Evolutionary conservation across 2,329 filamentous ascomycete genomes (phyloP).

Genomic region (Fusarium sp.): DNA sequence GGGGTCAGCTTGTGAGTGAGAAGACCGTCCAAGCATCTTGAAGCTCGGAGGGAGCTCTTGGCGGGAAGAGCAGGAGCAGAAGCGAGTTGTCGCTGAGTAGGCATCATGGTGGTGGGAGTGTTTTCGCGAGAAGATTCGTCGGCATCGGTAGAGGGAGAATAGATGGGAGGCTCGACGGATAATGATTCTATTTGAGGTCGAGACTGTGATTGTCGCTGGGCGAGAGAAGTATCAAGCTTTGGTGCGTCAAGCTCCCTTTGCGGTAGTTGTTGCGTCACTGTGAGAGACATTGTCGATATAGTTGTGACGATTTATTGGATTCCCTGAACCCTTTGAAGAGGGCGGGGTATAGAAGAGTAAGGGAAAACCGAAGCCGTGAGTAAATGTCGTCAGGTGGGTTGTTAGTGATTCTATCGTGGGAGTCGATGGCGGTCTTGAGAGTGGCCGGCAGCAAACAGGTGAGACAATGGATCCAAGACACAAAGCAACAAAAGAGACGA

Average conservation of each 20-base stretch:
- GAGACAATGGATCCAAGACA: slow-evolving; percentile 38
- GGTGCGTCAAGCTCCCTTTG: slow-evolving; percentile 40
- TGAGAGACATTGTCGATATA: slow-evolving; percentile 41
- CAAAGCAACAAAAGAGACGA: slow-evolving; percentile 42
- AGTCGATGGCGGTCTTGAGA: slow-evolving; percentile 27
- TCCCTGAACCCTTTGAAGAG: slow-evolving; percentile 34
- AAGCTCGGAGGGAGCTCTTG: slow-evolving; percentile 63
- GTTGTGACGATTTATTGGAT: slow-evolving; percentile 35
- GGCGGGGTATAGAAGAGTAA: slow-evolving; percentile 23
- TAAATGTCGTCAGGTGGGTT: slow-evolving; percentile 35
- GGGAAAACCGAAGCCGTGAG: slow-evolving; percentile 16
- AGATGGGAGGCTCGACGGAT: slow-evolving; percentile 44
- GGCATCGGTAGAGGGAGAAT: slow-evolving; percentile 43
- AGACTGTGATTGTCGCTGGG: slow-evolving; percentile 31
- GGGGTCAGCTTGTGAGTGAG: slow-evolving; percentile 48
- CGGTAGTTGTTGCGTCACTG: slow-evolving; percentile 38
- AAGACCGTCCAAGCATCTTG: slow-evolving; percentile 53
- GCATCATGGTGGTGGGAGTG: slow-evolving; percentile 47
- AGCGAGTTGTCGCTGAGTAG: slow-evolving; percentile 42
- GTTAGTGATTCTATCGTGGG: slow-evolving; percentile 15
- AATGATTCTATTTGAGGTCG: slow-evolving; percentile 45
- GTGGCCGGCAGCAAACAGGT: slow-evolving; percentile 35
- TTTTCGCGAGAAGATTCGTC: slow-evolving; percentile 39
- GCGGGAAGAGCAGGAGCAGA: slow-evolving; percentile 60
- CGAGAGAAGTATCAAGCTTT: slow-evolving; percentile 36